These are phyloP conservation scores for Fraxinus angustifolia DNA, from an alignment of 305 asterid species.

Conservation along the genomic window DNA sequence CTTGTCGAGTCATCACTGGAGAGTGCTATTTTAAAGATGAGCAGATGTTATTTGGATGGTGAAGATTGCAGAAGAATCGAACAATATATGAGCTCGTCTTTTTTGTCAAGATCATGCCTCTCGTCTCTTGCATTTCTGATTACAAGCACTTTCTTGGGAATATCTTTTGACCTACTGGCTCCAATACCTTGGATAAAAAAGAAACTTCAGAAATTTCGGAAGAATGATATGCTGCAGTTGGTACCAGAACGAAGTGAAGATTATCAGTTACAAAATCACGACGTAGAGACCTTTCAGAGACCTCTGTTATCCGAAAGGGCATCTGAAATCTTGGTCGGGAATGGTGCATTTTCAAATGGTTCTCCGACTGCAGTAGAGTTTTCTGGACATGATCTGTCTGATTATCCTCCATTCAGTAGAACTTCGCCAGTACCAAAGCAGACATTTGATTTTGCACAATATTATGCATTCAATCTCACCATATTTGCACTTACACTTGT, in stretches of 20 bases:
- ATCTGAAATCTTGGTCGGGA: slow-evolving; percentile 42
- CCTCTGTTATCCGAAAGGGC: slow-evolving; percentile 65
- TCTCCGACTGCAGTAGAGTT: slow-evolving; percentile 47
- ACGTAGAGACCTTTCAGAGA: slow-evolving; percentile 56
- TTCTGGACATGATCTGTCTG: slow-evolving; percentile 74
- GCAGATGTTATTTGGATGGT: slow-evolving; percentile 92
- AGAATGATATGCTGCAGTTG: slow-evolving; percentile 93
- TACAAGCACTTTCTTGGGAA: slow-evolving; percentile 89
- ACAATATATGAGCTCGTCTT: slow-evolving; percentile 73
- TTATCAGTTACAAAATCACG: slow-evolving; percentile 61
- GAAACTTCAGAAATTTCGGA: slow-evolving; percentile 71
- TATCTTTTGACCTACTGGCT: slow-evolving; percentile 84
- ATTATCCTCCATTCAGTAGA: slow-evolving; percentile 86
- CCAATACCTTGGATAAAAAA: slow-evolving; percentile 98
- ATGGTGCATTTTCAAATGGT: slow-evolving; percentile 38
- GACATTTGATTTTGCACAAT: slow-evolving; percentile 92
- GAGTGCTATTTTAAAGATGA: slow-evolving; percentile 77
- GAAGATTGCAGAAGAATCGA: slow-evolving; percentile 96
- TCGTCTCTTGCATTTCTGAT: slow-evolving; percentile 91
- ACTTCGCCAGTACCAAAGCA: slow-evolving; percentile 75
- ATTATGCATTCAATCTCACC: slow-evolving; percentile 92
- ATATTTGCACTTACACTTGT: slow-evolving; percentile 90
- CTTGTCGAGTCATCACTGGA: slow-evolving; percentile 91
- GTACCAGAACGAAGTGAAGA: slow-evolving; percentile 88
- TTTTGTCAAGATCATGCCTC: slow-evolving; percentile 85